Evolutionary conservation across 2,329 filamentous ascomycete species (phyloP).

Genomic region (Thermoascus crustaceus): DNA sequence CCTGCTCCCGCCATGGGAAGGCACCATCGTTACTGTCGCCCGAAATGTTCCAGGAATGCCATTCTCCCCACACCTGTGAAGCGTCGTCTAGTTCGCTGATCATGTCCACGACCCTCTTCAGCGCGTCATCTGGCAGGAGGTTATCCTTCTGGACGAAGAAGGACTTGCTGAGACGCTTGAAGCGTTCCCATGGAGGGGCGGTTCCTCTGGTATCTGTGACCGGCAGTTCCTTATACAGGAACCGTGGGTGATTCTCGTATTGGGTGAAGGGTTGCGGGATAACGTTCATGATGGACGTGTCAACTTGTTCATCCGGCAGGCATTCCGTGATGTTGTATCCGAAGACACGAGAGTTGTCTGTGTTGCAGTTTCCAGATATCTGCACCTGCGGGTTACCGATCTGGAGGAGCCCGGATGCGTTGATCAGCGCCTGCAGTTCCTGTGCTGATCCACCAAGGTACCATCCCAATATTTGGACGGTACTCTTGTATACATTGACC

Average conservation of each 20-base stretch:
- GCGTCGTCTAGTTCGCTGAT: constrained; percentile 6
- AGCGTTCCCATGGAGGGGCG: constrained; percentile 8
- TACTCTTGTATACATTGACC: constrained; percentile 10
- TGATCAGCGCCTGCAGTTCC: constrained; percentile 8
- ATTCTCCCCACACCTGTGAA: constrained; percentile 9
- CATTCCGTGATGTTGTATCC: constrained; percentile 8
- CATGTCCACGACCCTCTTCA: constrained; percentile 7
- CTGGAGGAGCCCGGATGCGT: constrained; percentile 8
- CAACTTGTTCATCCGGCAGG: constrained; percentile 6
- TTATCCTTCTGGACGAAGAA: constrained; percentile 11
- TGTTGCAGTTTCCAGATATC: constrained; percentile 8
- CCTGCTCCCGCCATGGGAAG: constrained; percentile 10
- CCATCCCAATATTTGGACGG: constrained; percentile 9
- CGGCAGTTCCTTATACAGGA: constrained; percentile 5
- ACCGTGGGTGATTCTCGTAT: constrained; percentile 2
- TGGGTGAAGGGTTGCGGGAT: background rate
- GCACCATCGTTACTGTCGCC: constrained; percentile 4
- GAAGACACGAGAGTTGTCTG: constrained; percentile 8
- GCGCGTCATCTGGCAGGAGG: constrained; percentile 3
- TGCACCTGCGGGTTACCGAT: constrained; percentile 6
- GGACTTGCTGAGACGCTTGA: constrained; percentile 9
- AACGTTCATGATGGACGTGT: constrained; percentile 4
- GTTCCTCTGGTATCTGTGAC: background rate
- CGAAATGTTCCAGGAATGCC: constrained; percentile 10
- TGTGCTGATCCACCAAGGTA: constrained; percentile 6